Evolutionary conservation across 2,329 filamentous ascomycete genomes (phyloP).

Genomic region (Penicillium aurantiogriseum): DNA sequence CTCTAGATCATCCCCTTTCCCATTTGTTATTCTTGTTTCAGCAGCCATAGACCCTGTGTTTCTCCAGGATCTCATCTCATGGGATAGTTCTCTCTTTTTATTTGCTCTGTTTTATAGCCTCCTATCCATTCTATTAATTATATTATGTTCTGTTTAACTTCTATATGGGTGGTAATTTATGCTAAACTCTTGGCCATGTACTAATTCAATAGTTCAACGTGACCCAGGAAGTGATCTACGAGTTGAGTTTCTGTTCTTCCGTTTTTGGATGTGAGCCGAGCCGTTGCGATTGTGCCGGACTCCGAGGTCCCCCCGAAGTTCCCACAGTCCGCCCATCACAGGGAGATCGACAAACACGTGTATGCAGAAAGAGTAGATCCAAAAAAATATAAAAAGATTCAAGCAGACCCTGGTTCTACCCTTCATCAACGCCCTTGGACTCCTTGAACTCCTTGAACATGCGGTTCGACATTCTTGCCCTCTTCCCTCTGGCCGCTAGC

Average conservation of each 20-base stretch:
- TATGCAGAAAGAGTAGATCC: background rate
- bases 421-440: background rate
- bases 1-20: background rate
- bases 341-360: background rate
- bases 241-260: background rate
- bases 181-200: too few species aligned
- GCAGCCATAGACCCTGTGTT: background rate
- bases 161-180: background rate
- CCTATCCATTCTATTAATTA: background rate
- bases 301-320: too few species aligned
- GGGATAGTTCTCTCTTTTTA: background rate
- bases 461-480: conserved; percentile 15
- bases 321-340: background rate
- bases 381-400: background rate
- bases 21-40: too few species aligned
- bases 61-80: too few species aligned
- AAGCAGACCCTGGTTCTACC: too few species aligned
- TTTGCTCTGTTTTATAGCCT: background rate
- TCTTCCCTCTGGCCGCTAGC: conserved; percentile 19
- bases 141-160: background rate
- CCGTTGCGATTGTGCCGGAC: background rate
- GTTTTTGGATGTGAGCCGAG: background rate
- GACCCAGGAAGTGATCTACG: background rate
- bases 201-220: too few species aligned
- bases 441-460: conserved; percentile 12